phyloP scores from a whole-genome alignment of 148 eudicot species.

The Silene uniflora region DNA sequence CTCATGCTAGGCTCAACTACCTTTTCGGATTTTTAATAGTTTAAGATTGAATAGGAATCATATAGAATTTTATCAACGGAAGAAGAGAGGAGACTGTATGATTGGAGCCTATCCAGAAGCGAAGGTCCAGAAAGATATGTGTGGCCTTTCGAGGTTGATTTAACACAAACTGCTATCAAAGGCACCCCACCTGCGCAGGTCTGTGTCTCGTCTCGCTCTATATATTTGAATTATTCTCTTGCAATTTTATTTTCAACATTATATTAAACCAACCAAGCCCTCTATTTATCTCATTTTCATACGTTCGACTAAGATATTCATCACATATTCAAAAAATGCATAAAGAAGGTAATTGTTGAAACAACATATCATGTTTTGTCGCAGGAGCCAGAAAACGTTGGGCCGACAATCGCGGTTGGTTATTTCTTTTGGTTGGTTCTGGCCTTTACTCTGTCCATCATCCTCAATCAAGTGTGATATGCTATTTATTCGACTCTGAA shows the following conservation, averaged over 20 bases:
- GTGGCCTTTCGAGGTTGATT: conserved; percentile 84
- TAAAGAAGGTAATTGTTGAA: neutral
- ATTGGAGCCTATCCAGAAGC: conserved; percentile 76
- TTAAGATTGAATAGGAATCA: conserved; percentile 44
- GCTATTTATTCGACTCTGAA: too few species aligned
- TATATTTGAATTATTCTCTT: too few species aligned
- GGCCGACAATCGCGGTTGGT: conserved; percentile 64
- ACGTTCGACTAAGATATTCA: too few species aligned
- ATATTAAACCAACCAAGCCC: too few species aligned
- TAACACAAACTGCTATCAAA: conserved; percentile 31
- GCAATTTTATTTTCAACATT: too few species aligned
- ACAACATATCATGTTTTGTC: neutral
- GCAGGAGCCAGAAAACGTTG: conserved; percentile 72
- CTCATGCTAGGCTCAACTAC: too few species aligned
- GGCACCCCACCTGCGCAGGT: conserved; percentile 67
- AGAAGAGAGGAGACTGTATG: conserved; percentile 69
- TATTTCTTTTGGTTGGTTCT: conserved; percentile 59
- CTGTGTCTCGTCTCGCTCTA: neutral
- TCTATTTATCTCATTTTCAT: too few species aligned
- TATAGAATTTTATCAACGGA: conserved; percentile 55
- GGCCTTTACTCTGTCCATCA: conserved; percentile 34
- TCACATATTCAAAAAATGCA: too few species aligned
- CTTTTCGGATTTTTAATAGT: too few species aligned
- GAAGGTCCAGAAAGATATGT: conserved; percentile 48
- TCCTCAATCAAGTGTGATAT: conserved; percentile 35